A percentile compares a stretch with the other conserved stretches of the same genome.
phyloP scores from a whole-genome alignment of 106 monocot genomes.

The Acorus calamus region DNA sequence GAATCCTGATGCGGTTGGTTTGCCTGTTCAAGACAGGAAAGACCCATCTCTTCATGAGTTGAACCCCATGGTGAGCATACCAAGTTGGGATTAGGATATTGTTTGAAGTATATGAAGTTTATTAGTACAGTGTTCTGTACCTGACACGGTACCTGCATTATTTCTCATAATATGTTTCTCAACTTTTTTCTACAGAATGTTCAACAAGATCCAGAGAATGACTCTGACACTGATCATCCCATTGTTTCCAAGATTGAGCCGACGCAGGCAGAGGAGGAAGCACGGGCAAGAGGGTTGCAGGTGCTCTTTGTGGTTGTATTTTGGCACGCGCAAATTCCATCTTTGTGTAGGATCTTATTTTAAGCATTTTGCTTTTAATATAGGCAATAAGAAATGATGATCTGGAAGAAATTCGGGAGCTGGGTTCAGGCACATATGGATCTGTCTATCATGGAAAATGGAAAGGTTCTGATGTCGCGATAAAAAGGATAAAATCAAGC shows the following conservation, averaged over 20 bases:
- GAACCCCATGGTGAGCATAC: conserved; percentile 28
- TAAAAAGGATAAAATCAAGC: conserved; percentile 92
- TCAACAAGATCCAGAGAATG: conserved; percentile 29
- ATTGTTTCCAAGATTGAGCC: conserved; percentile 54
- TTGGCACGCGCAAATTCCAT: not conserved
- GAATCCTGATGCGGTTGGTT: conserved; percentile 6
- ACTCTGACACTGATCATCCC: conserved; percentile 26
- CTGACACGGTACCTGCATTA: too few species aligned
- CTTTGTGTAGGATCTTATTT: too few species aligned
- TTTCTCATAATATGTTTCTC: too few species aligned
- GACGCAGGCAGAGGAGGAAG: conserved; percentile 71
- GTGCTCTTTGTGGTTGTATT: conserved; percentile 15
- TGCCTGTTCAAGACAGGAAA: conserved; percentile 10
- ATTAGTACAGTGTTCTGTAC: too few species aligned
- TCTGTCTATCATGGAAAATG: conserved; percentile 89
- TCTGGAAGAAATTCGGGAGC: conserved; percentile 78
- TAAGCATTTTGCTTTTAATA: not conserved
- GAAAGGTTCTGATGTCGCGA: conserved; percentile 90
- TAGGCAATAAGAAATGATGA: conserved; percentile 89
- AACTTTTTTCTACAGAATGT: conserved; percentile 38
- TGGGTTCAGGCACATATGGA: conserved; percentile 87
- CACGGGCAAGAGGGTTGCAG: conserved; percentile 78
- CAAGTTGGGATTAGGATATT: too few species aligned
- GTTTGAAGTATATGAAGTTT: too few species aligned
- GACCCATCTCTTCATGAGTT: conserved; percentile 18